Evolutionary conservation across 78 protist genomes (phyloP).

Genomic region (Dictyostelium intermedium): DNA sequence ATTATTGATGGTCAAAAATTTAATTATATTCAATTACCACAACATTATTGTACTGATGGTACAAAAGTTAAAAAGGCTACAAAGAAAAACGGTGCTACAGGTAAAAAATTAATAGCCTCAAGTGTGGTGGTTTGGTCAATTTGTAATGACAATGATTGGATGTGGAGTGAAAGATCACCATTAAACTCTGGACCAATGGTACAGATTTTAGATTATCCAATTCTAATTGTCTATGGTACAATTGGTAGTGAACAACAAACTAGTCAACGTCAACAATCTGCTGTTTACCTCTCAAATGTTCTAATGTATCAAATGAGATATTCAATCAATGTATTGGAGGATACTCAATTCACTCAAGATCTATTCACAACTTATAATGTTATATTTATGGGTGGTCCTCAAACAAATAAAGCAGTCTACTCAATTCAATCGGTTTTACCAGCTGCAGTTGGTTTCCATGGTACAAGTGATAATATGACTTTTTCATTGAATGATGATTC

Average conservation of each 20-base stretch:
- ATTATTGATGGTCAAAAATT: conserved; percentile 28
- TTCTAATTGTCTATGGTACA: conserved; percentile 48
- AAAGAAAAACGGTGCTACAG: neutral
- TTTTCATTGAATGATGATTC: neutral
- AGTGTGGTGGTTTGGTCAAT: neutral
- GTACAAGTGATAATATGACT: neutral
- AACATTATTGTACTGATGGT: neutral
- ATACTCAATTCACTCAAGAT: neutral
- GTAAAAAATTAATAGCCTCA: neutral
- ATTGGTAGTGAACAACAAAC: conserved; percentile 11
- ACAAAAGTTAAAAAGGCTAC: neutral
- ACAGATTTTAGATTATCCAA: conserved; percentile 22
- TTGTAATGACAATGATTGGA: conserved; percentile 30
- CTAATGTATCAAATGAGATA: conserved; percentile 46
- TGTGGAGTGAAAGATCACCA: neutral
- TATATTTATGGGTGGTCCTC: conserved; percentile 39
- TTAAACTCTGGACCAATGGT: conserved; percentile 29
- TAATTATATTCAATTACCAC: neutral
- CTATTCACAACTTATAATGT: neutral
- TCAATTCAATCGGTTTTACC: neutral
- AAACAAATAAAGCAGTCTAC: neutral
- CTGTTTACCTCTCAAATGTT: conserved; percentile 17
- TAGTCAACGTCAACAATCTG: neutral
- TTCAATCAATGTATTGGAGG: conserved; percentile 6
- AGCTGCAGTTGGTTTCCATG: neutral